Conservation (phyloP, 2,329 filamentous ascomycete genomes). For the Cercospora janseana region DNA sequence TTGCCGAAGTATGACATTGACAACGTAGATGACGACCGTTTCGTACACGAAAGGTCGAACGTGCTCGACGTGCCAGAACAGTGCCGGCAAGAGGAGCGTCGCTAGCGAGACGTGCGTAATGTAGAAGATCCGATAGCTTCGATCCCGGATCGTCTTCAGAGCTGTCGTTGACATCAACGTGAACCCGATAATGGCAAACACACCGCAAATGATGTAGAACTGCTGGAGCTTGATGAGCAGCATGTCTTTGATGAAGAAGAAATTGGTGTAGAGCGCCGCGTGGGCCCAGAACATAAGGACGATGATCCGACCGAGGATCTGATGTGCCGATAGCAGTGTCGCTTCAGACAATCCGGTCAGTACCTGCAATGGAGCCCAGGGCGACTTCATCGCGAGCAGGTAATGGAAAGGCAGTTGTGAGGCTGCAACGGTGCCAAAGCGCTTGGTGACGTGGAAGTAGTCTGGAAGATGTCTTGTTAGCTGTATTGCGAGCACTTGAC, state of each 20-base stretch:
- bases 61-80: slow-evolving; percentile 57
- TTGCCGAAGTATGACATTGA: slow-evolving; percentile 45
- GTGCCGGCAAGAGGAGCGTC: slow-evolving; percentile 47
- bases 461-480: slow-evolving; percentile 48
- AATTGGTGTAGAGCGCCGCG: slow-evolving; percentile 55
- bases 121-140: slow-evolving; percentile 57
- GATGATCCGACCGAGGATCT: slow-evolving; percentile 57
- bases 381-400: slow-evolving; percentile 53
- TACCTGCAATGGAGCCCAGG: slow-evolving; percentile 52
- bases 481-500: slow-evolving; percentile 4
- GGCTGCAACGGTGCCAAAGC: slow-evolving; percentile 58
- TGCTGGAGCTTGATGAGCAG: slow-evolving; percentile 56
- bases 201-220: slow-evolving; percentile 57
- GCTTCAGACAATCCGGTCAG: slow-evolving; percentile 56
- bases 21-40: slow-evolving; percentile 46
- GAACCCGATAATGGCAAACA: slow-evolving; percentile 49
- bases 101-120: slow-evolving; percentile 55
- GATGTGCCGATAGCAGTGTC: slow-evolving; percentile 56
- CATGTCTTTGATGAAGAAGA: slow-evolving; percentile 54
- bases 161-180: slow-evolving; percentile 50
- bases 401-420: slow-evolving; percentile 62
- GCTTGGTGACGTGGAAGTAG: slow-evolving; percentile 63
- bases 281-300: slow-evolving; percentile 53
- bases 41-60: slow-evolving; percentile 56
- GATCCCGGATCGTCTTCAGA: slow-evolving; percentile 46